Base-by-base conservation (phyloP, 768 basidiomycete genomes). In the Cystobasidiopsis lactophilus region DNA sequence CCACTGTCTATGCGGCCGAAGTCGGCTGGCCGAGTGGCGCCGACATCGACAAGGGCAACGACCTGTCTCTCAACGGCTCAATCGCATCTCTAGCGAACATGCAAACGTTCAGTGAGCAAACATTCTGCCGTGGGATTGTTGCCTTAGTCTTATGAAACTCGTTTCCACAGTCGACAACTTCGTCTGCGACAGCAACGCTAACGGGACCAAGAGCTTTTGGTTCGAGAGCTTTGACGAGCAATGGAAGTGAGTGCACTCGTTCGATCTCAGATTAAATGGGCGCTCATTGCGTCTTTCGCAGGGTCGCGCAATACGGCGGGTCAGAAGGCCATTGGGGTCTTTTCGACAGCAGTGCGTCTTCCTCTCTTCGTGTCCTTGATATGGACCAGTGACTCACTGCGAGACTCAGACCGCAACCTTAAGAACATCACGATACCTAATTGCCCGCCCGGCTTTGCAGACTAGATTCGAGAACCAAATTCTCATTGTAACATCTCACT, bases 1-100 rank as follows among this genome's bases (percentile, higher is more conserved):
- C 88, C 0, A 63, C 71, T 41, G 78, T 85, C 74, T 89, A 76
- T 67, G 93, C 96, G 55, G 93, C 91, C 0, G 93, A 98, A 16
- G 13, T 44, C 13, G 70, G 70, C 2, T 71, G 69, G 70, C 69
- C 70, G 1, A 67, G 67, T 4, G 54, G 50, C 14, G 58, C 61
- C 10, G 60, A 64, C 60, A 16, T 16, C 33, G 7, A 7, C 33
- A 63, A 60, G 33, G 60, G 60, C 0, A 54, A 35, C 9, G 57
- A 56, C 24, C 30, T 50, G 18, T 58, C 59, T 0, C 14, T 46
- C 29, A 52, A 44, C 5, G 61, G 47, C 10, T 55, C 59, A 3
- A 52, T 56, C 2, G 57, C 58, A 0, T 54, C 56, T 1, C 51
- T 60, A 0, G 26, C 41, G 21, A 40, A 62, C 13, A 24, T 63